A percentile compares a stretch with the other conserved stretches of the same genome.
phyloP scores from a whole-genome alignment of 305 asterid species.

The Fraxinus floribunda region DNA sequence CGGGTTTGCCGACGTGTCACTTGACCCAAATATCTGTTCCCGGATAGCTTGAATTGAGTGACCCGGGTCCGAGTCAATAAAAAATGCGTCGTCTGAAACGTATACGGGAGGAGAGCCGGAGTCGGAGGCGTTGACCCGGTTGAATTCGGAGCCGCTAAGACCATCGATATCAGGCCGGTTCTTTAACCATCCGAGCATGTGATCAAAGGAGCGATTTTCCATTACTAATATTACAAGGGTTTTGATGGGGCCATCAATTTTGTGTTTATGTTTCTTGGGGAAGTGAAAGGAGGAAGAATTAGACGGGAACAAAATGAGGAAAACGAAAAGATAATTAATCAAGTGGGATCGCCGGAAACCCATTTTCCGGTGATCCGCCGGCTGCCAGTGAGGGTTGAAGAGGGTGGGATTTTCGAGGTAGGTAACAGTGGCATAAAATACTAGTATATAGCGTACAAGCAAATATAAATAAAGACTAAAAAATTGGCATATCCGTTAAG shows the following conservation, averaged over 20 bases:
- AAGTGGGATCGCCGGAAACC: slow-evolving; percentile 31
- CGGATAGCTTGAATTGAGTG: slow-evolving; percentile 94
- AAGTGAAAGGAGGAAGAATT: slow-evolving; percentile 52
- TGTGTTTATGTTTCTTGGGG: slow-evolving; percentile 37
- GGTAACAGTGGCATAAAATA: neutral
- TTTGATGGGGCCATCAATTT: slow-evolving; percentile 81
- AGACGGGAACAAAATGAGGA: slow-evolving; percentile 39
- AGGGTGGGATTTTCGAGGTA: neutral
- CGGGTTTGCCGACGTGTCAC: slow-evolving; percentile 56
- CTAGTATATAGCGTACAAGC: neutral
- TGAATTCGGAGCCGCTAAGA: slow-evolving; percentile 69
- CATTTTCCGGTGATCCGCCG: slow-evolving; percentile 38
- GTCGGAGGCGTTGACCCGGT: slow-evolving; percentile 71
- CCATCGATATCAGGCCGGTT: slow-evolving; percentile 87
- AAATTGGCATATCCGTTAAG: neutral
- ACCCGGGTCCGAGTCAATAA: slow-evolving; percentile 86
- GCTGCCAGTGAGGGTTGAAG: neutral
- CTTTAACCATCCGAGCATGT: slow-evolving; percentile 83
- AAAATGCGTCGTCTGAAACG: slow-evolving; percentile 65
- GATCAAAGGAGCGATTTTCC: slow-evolving; percentile 98
- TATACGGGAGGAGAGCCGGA: slow-evolving; percentile 42
- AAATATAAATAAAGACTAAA: neutral
- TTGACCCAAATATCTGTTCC: slow-evolving; percentile 85
- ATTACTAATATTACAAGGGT: slow-evolving; percentile 81
- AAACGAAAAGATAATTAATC: slow-evolving; percentile 31